A percentile compares a stretch with the other conserved stretches of the same genome.
These are phyloP conservation scores for Suhomyces tanzawaensis DNA, from an alignment of 805 yeast species.

Conservation along the genomic window DNA sequence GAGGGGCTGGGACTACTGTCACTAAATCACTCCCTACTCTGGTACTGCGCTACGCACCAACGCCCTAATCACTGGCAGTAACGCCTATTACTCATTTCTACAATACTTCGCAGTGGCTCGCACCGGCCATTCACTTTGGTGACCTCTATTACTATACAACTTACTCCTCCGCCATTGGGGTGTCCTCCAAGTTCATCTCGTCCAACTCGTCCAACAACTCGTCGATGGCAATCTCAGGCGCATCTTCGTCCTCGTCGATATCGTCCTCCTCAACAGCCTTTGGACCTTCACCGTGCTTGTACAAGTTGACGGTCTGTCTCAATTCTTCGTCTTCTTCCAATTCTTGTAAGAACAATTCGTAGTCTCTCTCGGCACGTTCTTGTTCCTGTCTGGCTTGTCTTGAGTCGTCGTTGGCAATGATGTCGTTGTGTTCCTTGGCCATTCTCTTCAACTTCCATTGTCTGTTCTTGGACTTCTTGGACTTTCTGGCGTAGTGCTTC, in stretches of 20 bases:
- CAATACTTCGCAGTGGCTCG: too few relatives aligned
- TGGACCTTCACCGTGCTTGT: slow-evolving; percentile 54
- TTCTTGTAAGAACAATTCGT: slow-evolving; percentile 93
- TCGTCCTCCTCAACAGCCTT: slow-evolving; percentile 35
- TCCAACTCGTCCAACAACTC: slow-evolving; percentile 94
- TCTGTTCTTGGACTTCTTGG: slow-evolving; percentile 72
- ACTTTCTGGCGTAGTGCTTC: slow-evolving; percentile 82
- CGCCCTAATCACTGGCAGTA: too few relatives aligned
- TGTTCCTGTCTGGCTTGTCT: slow-evolving; percentile 84
- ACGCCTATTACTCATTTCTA: too few relatives aligned
- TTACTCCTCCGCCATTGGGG: slow-evolving; percentile 17
- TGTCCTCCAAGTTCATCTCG: slow-evolving; percentile 80
- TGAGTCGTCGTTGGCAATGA: slow-evolving; percentile 66
- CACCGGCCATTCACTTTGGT: too few relatives aligned
- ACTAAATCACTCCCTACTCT: too few relatives aligned
- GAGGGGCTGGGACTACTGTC: too few relatives aligned
- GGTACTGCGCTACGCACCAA: too few relatives aligned
- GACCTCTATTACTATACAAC: too few relatives aligned
- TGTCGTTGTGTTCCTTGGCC: slow-evolving; percentile 93
- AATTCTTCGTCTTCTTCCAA: slow-evolving; percentile 95
- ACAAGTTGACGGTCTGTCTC: slow-evolving; percentile 85
- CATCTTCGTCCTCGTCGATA: slow-evolving; percentile 67
- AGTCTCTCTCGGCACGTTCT: slow-evolving; percentile 91
- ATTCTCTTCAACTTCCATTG: slow-evolving; percentile 93
- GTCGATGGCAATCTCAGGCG: slow-evolving; percentile 85